Percentiles rank a stretch among this genome's conserved stretches.
Conservation (phyloP, 192 early-diverging fungal species). For the Coemansia sp. region DNA sequence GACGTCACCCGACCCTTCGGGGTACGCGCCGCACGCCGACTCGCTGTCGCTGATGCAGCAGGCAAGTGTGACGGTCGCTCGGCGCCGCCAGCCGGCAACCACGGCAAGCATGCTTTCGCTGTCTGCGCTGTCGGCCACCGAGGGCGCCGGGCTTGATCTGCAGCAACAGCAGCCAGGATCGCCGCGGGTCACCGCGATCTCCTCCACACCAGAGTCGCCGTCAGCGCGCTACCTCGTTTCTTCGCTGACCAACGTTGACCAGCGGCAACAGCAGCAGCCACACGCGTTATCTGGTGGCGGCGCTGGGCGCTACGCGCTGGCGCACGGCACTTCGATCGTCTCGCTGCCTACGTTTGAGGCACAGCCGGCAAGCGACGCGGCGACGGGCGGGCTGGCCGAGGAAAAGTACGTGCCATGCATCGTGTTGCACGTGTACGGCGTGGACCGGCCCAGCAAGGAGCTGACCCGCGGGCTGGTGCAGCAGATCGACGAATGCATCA, state of each 20-base stretch:
- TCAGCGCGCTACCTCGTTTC: slow-evolving; percentile 25
- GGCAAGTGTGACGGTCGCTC: background rate
- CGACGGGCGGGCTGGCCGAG: slow-evolving; percentile 6
- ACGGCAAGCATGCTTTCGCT: background rate
- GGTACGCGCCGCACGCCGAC: slow-evolving; percentile 4
- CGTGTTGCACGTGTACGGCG: slow-evolving; percentile 39
- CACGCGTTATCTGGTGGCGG: background rate
- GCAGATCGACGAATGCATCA: slow-evolving; percentile 52
- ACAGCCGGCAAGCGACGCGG: background rate
- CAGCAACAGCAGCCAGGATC: slow-evolving; percentile 2
- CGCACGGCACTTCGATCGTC: background rate
- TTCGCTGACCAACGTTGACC: slow-evolving; percentile 35
- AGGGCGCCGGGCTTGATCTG: slow-evolving; percentile 16
- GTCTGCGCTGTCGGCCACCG: background rate
- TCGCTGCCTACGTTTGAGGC: slow-evolving; percentile 8
- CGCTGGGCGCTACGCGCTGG: background rate
- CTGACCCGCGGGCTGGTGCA: slow-evolving; percentile 43
- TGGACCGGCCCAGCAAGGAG: slow-evolving; percentile 41
- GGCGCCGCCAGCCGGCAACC: slow-evolving; percentile 14
- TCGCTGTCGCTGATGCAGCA: slow-evolving; percentile 10
- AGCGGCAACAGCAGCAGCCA: slow-evolving; percentile 9
- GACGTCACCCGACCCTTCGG: slow-evolving; percentile 36
- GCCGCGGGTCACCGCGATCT: background rate
- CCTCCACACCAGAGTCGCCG: slow-evolving; percentile 35
- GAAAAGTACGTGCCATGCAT: slow-evolving; percentile 35